These are phyloP conservation scores for Colletotrichum somersetense DNA, from an alignment of 2,329 filamentous ascomycete genomes.

Conservation along the genomic window DNA sequence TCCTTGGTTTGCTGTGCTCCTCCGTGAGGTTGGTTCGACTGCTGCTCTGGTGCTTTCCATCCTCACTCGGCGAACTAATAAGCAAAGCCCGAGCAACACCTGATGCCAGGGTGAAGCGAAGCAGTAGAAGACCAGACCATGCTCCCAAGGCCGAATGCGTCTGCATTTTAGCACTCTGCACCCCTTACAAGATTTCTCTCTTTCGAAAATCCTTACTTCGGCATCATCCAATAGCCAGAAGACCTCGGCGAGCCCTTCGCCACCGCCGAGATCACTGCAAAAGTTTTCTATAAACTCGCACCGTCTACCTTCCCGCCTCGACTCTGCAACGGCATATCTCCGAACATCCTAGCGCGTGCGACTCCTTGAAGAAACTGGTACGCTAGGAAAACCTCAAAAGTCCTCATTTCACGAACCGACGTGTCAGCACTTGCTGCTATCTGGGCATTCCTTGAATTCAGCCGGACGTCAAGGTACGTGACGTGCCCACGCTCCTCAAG, in stretches of 20 bases:
- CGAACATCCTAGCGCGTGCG: constrained; percentile 7
- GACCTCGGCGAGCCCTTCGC: constrained; percentile 26
- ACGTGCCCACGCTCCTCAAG: constrained; percentile 8
- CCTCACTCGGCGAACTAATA: constrained; percentile 11
- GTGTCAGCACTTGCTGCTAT: constrained; percentile 10
- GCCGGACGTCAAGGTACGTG: constrained; percentile 26
- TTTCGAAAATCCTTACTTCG: constrained; percentile 25
- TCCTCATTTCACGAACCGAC: not conserved
- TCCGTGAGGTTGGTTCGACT: constrained; percentile 19
- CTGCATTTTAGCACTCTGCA: constrained; percentile 27
- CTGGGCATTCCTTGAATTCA: constrained; percentile 25
- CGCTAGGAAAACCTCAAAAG: not conserved
- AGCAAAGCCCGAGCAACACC: constrained; percentile 24
- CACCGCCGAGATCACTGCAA: constrained; percentile 24
- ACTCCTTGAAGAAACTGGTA: not conserved
- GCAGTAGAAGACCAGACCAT: constrained; percentile 22
- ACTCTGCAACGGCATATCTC: not conserved
- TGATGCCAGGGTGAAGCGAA: constrained; percentile 24
- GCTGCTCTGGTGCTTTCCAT: constrained; percentile 33
- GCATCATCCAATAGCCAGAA: constrained; percentile 18
- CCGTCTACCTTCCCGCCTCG: constrained; percentile 12
- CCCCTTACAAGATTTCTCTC: constrained; percentile 19
- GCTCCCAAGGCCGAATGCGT: constrained; percentile 23
- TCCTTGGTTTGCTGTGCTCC: constrained; percentile 17
- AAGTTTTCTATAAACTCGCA: constrained; percentile 32